phyloP scores from a whole-genome alignment of 2,329 filamentous ascomycete species.

The Basipetospora chlamydospora region DNA sequence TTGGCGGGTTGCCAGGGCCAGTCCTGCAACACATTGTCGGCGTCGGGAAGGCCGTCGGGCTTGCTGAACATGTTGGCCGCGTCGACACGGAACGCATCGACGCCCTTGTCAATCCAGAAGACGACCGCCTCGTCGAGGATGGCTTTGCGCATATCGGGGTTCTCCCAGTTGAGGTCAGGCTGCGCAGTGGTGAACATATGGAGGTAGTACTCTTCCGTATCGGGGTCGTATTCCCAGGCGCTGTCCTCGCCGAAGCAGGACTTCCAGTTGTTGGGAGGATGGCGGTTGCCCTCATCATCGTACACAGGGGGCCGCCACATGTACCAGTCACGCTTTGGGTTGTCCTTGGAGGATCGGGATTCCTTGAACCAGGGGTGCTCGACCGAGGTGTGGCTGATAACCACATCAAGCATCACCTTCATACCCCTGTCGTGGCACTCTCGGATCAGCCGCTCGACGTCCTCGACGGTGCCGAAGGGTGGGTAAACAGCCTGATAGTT shows the following conservation, averaged over 20 bases:
- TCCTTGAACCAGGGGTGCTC: slow-evolving; percentile 58
- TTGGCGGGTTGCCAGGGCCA: slow-evolving; percentile 15
- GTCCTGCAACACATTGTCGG: slow-evolving; percentile 10
- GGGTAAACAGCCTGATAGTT: slow-evolving; percentile 54
- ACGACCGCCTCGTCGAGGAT: slow-evolving; percentile 50
- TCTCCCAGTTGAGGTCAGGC: slow-evolving; percentile 69
- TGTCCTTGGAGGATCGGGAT: slow-evolving; percentile 40
- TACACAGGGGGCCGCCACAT: slow-evolving; percentile 47
- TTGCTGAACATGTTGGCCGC: slow-evolving; percentile 56
- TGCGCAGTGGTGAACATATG: slow-evolving; percentile 56
- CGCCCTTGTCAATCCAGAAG: slow-evolving; percentile 60
- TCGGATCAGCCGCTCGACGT: slow-evolving; percentile 49
- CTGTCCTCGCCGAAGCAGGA: slow-evolving; percentile 17
- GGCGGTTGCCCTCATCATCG: slow-evolving; percentile 39
- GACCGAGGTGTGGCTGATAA: slow-evolving; percentile 55
- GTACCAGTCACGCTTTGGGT: slow-evolving; percentile 45
- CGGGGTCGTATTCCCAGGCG: slow-evolving; percentile 34
- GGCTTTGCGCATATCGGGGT: slow-evolving; percentile 45
- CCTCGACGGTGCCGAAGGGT: slow-evolving; percentile 50
- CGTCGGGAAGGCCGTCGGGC: slow-evolving; percentile 39
- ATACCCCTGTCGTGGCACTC: slow-evolving; percentile 47
- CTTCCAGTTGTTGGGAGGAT: slow-evolving; percentile 47
- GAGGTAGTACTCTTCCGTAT: slow-evolving; percentile 41
- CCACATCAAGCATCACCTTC: slow-evolving; percentile 57
- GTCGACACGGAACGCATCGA: slow-evolving; percentile 52